These are phyloP conservation scores for Stephanodiscus triporus DNA, from an alignment of 108 stramenopile genomes.

Conservation along the genomic window DNA sequence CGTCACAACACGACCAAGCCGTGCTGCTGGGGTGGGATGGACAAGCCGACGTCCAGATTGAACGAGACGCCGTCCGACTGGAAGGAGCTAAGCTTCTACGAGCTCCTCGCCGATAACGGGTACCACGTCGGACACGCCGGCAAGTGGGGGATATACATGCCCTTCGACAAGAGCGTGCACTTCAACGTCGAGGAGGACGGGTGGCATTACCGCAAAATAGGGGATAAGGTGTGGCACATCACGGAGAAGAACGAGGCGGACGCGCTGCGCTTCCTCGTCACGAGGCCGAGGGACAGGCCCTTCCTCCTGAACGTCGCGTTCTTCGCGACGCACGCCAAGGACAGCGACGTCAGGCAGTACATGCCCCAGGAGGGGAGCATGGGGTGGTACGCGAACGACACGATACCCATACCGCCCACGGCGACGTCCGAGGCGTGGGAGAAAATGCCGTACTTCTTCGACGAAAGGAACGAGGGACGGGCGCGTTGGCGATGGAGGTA, in stretches of 20 bases:
- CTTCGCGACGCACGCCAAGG: constrained; percentile 75
- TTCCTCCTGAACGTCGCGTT: constrained; percentile 79
- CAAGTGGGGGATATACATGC: constrained; percentile 56
- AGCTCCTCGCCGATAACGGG: constrained; percentile 24
- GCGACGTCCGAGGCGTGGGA: constrained; percentile 43
- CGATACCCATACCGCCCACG: constrained; percentile 59
- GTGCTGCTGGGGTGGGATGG: constrained; percentile 46
- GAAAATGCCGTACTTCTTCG: constrained; percentile 61
- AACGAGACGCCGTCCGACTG: constrained; percentile 33
- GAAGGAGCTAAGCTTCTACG: constrained; percentile 45
- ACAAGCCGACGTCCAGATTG: constrained; percentile 23
- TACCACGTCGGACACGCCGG: constrained; percentile 74
- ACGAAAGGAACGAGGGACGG: constrained; percentile 66
- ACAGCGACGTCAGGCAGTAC: constrained; percentile 47
- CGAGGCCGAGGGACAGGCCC: constrained; percentile 62
- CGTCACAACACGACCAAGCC: constrained; percentile 54
- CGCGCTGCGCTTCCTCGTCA: constrained; percentile 58
- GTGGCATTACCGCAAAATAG: constrained; percentile 44
- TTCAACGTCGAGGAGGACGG: constrained; percentile 55
- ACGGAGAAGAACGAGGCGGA: constrained; percentile 73
- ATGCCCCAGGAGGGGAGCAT: constrained; percentile 52
- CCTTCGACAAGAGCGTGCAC: constrained; percentile 27
- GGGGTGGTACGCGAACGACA: constrained; percentile 56
- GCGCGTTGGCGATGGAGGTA: constrained; percentile 61
- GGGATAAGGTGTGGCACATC: constrained; percentile 50